Evolutionary conservation across 371 early-diverging fungal species (phyloP).

Genomic region (Nematocida displodere): DNA sequence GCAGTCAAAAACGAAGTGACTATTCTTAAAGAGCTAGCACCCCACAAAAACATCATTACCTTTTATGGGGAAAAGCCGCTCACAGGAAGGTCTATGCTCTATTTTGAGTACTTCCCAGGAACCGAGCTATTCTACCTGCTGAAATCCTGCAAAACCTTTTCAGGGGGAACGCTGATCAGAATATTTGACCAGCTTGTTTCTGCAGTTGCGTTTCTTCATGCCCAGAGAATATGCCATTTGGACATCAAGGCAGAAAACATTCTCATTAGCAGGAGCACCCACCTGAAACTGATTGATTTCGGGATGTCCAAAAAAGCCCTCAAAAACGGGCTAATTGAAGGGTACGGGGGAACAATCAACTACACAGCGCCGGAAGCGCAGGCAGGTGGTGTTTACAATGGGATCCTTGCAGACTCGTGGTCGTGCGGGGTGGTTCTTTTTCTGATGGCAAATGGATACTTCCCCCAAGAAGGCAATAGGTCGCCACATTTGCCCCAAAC

Average conservation of each 20-base stretch:
- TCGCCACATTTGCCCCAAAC: not conserved
- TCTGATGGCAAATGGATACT: conserved; percentile 67
- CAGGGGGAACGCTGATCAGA: not conserved
- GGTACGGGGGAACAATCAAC: conserved; percentile 66
- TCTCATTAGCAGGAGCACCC: conserved; percentile 70
- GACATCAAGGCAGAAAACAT: conserved; percentile 92
- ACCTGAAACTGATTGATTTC: conserved; percentile 65
- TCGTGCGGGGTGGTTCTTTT: conserved; percentile 68
- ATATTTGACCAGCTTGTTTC: conserved; percentile 75
- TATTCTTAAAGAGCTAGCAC: not conserved
- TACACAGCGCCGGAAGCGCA: conserved; percentile 71
- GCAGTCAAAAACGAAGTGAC: conserved; percentile 14
- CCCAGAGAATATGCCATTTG: conserved; percentile 84
- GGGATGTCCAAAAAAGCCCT: conserved; percentile 60
- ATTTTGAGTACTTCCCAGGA: conserved; percentile 38
- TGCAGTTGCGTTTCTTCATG: conserved; percentile 82
- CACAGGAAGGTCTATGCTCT: not conserved
- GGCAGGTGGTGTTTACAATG: conserved; percentile 67
- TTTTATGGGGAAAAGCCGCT: not conserved
- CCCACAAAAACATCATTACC: conserved; percentile 23
- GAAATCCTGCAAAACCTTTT: not conserved
- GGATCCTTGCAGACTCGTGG: conserved; percentile 69
- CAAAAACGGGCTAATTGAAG: conserved; percentile 36
- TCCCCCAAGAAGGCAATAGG: conserved; percentile 59
- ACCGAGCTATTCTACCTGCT: conserved; percentile 28